Evolutionary conservation across 305 asterid species (phyloP).

Genomic region (Fraxinus latifolia): DNA sequence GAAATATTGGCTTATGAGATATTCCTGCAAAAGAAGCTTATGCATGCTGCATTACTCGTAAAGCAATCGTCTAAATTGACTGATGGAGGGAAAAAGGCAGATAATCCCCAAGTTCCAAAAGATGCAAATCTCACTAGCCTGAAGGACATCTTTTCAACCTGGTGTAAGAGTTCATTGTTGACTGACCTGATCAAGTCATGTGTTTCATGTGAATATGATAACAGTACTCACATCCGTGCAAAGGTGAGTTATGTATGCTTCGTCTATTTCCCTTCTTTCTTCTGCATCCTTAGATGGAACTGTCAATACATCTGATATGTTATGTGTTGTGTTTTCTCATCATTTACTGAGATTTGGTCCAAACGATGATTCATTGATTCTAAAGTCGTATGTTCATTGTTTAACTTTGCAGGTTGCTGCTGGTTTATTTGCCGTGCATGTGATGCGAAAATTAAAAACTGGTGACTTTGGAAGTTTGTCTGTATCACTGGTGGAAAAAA

Average conservation of each 20-base stretch:
- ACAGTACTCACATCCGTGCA: constrained; percentile 43
- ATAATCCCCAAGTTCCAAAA: constrained; percentile 31
- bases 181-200: constrained; percentile 66
- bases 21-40: constrained; percentile 72
- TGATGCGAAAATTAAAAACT: constrained; percentile 58
- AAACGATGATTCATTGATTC: not conserved
- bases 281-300: constrained; percentile 11
- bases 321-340: not conserved
- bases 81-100: constrained; percentile 35
- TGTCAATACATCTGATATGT: not conserved
- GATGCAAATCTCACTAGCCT: constrained; percentile 38
- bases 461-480: constrained; percentile 79
- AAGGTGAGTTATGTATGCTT: constrained; percentile 50
- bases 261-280: constrained; percentile 13
- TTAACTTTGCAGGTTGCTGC: constrained; percentile 61
- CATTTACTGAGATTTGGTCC: constrained; percentile 1
- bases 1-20: constrained; percentile 76
- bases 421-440: constrained; percentile 60
- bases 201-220: constrained; percentile 61
- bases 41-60: constrained; percentile 48
- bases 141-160: constrained; percentile 54
- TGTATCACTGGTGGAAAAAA: constrained; percentile 57
- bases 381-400: constrained; percentile 18
- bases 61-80: constrained; percentile 44
- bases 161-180: constrained; percentile 55